Evolutionary conservation across 1,284 basidiomycete genomes (phyloP).

Genomic region (Wallemia ichthyophaga): DNA sequence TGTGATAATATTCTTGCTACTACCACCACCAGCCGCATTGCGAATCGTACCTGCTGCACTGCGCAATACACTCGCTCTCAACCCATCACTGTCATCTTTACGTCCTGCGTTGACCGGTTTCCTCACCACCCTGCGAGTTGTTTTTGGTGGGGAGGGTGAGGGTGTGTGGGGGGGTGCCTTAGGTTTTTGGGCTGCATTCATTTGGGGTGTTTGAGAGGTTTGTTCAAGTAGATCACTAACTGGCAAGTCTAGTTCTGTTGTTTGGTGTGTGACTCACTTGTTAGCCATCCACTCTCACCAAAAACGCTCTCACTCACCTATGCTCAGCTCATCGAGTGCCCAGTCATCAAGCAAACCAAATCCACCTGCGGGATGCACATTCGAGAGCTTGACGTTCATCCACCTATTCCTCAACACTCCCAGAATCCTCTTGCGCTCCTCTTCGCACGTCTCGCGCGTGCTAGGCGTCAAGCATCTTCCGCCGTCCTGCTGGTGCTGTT

Average conservation of each 20-base stretch:
- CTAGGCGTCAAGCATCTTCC: not conserved
- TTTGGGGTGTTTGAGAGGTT: too few species aligned
- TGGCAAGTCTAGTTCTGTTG: not conserved
- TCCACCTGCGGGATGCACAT: not conserved
- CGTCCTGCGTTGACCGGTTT: not conserved
- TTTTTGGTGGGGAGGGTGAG: too few species aligned
- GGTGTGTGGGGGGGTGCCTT: too few species aligned
- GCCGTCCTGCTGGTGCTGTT: too few species aligned
- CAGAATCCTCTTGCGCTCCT: not conserved
- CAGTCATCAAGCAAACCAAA: not conserved
- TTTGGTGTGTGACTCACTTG: too few species aligned
- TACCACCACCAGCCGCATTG: not conserved
- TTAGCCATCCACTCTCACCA: too few species aligned
- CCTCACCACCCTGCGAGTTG: not conserved
- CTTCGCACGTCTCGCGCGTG: not conserved
- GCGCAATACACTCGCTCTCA: not conserved
- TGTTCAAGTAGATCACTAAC: not conserved
- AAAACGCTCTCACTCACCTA: not conserved
- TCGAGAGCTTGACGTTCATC: not conserved
- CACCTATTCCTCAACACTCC: not conserved
- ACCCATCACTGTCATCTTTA: not conserved
- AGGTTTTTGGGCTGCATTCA: too few species aligned
- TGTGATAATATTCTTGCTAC: too few species aligned
- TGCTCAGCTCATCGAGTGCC: not conserved
- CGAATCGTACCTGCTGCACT: not conserved